phyloP scores from a whole-genome alignment of 805 yeast genomes.

The Wickerhamiella brachini region DNA sequence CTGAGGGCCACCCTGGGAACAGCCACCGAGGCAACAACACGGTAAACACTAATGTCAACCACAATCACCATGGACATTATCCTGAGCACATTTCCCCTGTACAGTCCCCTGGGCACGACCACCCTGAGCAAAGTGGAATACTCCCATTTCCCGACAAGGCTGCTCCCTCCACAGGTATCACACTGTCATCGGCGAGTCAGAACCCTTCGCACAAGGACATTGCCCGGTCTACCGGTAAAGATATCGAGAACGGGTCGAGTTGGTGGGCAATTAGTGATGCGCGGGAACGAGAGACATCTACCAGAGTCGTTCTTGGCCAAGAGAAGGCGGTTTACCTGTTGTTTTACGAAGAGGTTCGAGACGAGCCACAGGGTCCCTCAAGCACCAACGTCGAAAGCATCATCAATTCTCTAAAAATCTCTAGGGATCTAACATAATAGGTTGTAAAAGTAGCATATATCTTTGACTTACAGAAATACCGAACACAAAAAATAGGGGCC shows the following conservation, averaged over 20 bases:
- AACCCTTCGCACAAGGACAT: not conserved
- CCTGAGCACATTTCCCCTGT: too few relatives aligned
- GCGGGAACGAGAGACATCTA: conserved; percentile 45
- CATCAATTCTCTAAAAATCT: not conserved
- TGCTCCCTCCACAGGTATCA: not conserved
- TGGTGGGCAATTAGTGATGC: conserved; percentile 82
- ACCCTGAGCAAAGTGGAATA: not conserved
- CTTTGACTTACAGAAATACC: not conserved
- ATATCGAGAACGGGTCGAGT: not conserved
- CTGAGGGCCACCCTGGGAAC: too few relatives aligned
- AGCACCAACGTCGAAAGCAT: not conserved
- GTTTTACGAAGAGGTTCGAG: conserved; percentile 45
- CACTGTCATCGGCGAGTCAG: not conserved
- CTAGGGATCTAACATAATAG: not conserved
- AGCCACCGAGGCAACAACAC: too few relatives aligned
- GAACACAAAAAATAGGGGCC: not conserved
- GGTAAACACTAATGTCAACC: too few relatives aligned
- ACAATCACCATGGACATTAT: too few relatives aligned
- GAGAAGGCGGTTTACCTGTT: conserved; percentile 72
- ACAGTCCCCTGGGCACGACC: too few relatives aligned
- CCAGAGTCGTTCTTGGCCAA: conserved; percentile 48
- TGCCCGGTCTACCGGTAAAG: not conserved
- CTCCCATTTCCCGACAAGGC: not conserved
- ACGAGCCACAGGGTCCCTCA: not conserved
- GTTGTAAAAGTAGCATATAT: not conserved